Conservation (phyloP, 768 basidiomycete genomes). For the Termitomyces sp. region DNA sequence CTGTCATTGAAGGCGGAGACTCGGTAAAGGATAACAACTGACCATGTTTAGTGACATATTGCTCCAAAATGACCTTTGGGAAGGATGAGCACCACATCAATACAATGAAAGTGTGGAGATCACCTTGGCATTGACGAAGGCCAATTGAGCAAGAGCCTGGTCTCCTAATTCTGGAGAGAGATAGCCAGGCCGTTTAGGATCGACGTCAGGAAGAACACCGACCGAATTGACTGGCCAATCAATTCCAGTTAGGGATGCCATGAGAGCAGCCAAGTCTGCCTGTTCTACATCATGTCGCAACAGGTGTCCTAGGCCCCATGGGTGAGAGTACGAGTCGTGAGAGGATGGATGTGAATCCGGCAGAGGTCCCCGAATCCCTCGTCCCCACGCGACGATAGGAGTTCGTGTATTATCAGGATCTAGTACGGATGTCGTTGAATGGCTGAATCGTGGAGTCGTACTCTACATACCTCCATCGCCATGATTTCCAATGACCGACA, state of each 20-base stretch:
- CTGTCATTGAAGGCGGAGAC: not conserved
- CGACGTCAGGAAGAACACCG: constrained; percentile 73
- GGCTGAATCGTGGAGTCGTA: not conserved
- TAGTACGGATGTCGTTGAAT: constrained; percentile 20
- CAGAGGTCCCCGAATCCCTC: constrained; percentile 67
- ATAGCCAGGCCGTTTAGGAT: constrained; percentile 55
- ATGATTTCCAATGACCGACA: constrained; percentile 85
- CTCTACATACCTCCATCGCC: constrained; percentile 69
- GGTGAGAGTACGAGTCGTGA: constrained; percentile 63
- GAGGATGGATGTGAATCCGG: constrained; percentile 50
- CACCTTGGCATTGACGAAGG: constrained; percentile 63
- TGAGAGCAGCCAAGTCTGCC: constrained; percentile 74
- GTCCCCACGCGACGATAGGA: constrained; percentile 79
- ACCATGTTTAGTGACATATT: constrained; percentile 77
- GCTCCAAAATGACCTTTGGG: constrained; percentile 61
- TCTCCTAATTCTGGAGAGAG: constrained; percentile 41
- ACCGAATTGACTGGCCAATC: constrained; percentile 80
- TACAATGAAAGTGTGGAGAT: not conserved
- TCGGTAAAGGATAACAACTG: constrained; percentile 9
- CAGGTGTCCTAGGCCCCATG: constrained; percentile 56
- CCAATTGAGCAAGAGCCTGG: constrained; percentile 42
- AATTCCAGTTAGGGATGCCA: constrained; percentile 68
- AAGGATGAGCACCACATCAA: not conserved
- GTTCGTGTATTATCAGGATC: constrained; percentile 88
- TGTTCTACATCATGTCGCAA: constrained; percentile 75